phyloP scores from a whole-genome alignment of 257 asterid genomes.

The Craterostigma plantagineum region DNA sequence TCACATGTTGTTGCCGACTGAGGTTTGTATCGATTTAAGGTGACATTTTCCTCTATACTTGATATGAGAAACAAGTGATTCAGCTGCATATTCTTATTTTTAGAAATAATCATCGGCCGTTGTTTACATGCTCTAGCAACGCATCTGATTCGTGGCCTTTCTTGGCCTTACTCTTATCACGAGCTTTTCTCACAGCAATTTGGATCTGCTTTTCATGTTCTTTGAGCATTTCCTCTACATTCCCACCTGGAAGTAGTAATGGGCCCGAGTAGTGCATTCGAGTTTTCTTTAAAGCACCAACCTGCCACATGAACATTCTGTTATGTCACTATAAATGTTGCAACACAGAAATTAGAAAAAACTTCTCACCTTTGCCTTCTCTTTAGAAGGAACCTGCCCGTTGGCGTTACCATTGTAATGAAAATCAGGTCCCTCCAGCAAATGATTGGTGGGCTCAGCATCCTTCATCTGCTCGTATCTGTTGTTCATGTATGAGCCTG shows the following conservation, averaged over 20 bases:
- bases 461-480: slow-evolving; percentile 29
- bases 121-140: slow-evolving; percentile 31
- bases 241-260: slow-evolving; percentile 42
- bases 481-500: slow-evolving; percentile 12
- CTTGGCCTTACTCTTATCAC: slow-evolving; percentile 33
- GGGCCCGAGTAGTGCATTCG: slow-evolving; percentile 80
- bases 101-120: slow-evolving; percentile 17
- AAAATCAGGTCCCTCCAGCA: slow-evolving; percentile 32
- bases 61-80: not conserved
- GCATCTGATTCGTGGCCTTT: slow-evolving; percentile 37
- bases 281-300: slow-evolving; percentile 26
- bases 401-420: slow-evolving; percentile 27
- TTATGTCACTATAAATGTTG: not conserved
- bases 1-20: not conserved
- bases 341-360: not conserved
- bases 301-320: slow-evolving; percentile 11
- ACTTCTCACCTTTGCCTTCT: slow-evolving; percentile 21
- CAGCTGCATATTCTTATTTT: not conserved
- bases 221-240: slow-evolving; percentile 66
- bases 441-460: slow-evolving; percentile 36
- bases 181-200: slow-evolving; percentile 73
- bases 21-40: no score
- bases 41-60: no score
- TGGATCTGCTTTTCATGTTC: slow-evolving; percentile 75
- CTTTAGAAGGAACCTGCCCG: slow-evolving; percentile 24